These are phyloP conservation scores for Vitis cinerea DNA, from an alignment of 164 flowering plant genomes.

Conservation along the genomic window DNA sequence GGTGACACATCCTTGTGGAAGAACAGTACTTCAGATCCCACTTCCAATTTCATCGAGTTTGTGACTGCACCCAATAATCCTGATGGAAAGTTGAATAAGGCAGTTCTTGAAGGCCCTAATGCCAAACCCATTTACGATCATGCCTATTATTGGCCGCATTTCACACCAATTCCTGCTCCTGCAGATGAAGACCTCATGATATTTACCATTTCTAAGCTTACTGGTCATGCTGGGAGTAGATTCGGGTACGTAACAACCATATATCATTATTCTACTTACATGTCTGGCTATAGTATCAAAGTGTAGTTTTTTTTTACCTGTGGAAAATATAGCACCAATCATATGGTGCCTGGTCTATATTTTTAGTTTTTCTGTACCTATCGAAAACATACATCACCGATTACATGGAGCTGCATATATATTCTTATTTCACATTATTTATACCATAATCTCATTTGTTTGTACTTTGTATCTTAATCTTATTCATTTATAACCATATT, in stretches of 20 bases:
- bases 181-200: conserved; percentile 65
- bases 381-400: no score
- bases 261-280: no score
- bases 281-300: no score
- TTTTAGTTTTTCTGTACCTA: no score
- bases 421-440: no score
- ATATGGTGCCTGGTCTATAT: no score
- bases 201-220: conserved; percentile 71
- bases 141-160: conserved; percentile 87
- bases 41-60: conserved; percentile 44
- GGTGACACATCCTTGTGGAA: conserved; percentile 50
- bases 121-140: conserved; percentile 50
- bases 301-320: no score
- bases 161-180: conserved; percentile 54
- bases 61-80: conserved; percentile 89
- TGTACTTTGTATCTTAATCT: no score
- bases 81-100: conserved; percentile 44
- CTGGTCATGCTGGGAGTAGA: conserved; percentile 82
- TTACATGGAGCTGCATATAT: no score
- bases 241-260: conserved; percentile 45
- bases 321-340: no score
- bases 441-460: no score
- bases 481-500: no score
- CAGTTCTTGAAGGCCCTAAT: conserved; percentile 37
- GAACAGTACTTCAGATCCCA: conserved; percentile 23